These are phyloP conservation scores for Suhomyces vadensis DNA, from an alignment of 805 yeast species.

Conservation along the genomic window DNA sequence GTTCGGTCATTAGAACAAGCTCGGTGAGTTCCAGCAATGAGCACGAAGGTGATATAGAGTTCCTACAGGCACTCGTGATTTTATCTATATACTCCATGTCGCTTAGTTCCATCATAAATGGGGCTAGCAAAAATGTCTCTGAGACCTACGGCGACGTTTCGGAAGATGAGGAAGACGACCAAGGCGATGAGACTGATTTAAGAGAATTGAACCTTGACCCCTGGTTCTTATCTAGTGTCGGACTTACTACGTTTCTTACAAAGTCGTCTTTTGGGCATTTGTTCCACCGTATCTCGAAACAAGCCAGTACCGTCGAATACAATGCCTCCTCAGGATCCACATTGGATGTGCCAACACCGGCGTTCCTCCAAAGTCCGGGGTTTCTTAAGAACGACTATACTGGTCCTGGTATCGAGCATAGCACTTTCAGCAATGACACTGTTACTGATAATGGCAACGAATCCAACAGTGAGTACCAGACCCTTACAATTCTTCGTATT, in stretches of 20 bases:
- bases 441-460: neutral
- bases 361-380: neutral
- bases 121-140: conserved; percentile 1
- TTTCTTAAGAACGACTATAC: neutral
- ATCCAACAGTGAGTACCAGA: conserved; percentile 44
- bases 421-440: too few species aligned
- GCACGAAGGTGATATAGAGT: conserved; percentile 47
- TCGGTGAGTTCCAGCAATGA: conserved; percentile 20
- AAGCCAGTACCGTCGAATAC: conserved; percentile 6
- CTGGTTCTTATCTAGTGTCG: conserved; percentile 68
- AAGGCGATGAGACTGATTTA: conserved; percentile 10
- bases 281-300: conserved; percentile 16
- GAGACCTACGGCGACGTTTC: conserved; percentile 4
- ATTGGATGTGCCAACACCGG: neutral
- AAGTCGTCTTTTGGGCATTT: conserved; percentile 48
- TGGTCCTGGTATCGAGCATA: neutral
- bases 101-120: conserved; percentile 44
- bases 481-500: conserved; percentile 57
- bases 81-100: conserved; percentile 66
- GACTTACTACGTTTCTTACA: conserved; percentile 61
- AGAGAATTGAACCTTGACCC: conserved; percentile 59
- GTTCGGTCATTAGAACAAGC: conserved; percentile 37
- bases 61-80: conserved; percentile 66
- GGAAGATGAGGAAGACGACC: conserved; percentile 11
- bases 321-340: conserved; percentile 1